Evolutionary conservation across 2,329 filamentous ascomycete genomes (phyloP), one percentile per base, ranked within the genome.

Genomic region (Escovopsis sp.): DNA sequence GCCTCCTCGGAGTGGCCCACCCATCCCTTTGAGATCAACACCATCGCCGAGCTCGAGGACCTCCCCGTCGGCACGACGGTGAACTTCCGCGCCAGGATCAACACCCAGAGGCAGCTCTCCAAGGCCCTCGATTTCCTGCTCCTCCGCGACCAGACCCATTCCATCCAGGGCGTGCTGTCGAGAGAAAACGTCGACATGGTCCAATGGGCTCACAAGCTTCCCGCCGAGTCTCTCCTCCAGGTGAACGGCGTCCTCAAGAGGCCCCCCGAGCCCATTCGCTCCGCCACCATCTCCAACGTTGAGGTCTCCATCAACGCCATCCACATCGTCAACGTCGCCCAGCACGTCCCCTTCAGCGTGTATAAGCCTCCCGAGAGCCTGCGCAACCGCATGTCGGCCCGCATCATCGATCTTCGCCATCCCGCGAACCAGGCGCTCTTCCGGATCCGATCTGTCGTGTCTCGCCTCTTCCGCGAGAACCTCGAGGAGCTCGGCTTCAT

Each of bases 351-450:
- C 3, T 64, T 72, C 37, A 68, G 60, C 46, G 67, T 68, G 39
- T 72, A 70, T 47, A 72, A 74, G 46, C 72, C 84, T 33, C 70
- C 76, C 2, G 79, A 84, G 41, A 60, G 65, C 2, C 57, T 62
- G 46, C 70, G 80, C 38, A 79, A 81, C 27, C 80, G 87, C 40
- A 65, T 86, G 45, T 66, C 70, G 37, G 86, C 87, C 54, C 78
- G 87, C 35, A 73, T 94, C 40, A 72, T 93, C 31, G 87, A 88
- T 57, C 64, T 94, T 35, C 73, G 87, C 33, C 87, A 87, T n/a
- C 79, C 83, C 1, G 72, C 83, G 1, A 85, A 86, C 33, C 86
- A 94, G 54, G 76, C 80, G 25, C 79, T 94, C 43, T 93, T 94
- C 66, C 79, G 84, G 39, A 75, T 94, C 33, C 83, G 90, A 45